Evolutionary conservation across 768 basidiomycete species (phyloP).

Genomic region (Hysterangium stoloniferum): DNA sequence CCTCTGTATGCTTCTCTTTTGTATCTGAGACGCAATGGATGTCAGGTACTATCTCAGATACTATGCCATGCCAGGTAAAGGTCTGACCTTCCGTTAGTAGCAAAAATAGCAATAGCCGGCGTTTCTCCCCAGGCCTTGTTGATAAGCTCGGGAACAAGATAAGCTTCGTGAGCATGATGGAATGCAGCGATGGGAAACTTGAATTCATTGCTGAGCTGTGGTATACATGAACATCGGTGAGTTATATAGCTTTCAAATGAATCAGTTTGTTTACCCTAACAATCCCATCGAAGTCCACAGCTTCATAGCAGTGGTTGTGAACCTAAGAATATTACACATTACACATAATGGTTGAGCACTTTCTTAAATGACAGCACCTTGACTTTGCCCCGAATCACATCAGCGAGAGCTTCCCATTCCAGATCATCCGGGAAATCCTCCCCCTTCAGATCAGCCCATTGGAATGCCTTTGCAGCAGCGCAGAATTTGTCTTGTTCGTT

Average conservation of each 20-base stretch:
- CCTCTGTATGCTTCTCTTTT: slow-evolving; percentile 35
- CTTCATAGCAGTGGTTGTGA: slow-evolving; percentile 31
- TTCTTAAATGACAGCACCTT: slow-evolving; percentile 22
- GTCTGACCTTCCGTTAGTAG: slow-evolving; percentile 35
- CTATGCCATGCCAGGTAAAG: too few species aligned
- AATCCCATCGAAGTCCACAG: slow-evolving; percentile 23
- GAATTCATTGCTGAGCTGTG: slow-evolving; percentile 34
- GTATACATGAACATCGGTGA: background rate
- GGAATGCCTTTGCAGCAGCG: slow-evolving; percentile 34
- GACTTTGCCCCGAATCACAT: slow-evolving; percentile 30
- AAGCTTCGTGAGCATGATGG: slow-evolving; percentile 46
- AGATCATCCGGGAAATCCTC: slow-evolving; percentile 20
- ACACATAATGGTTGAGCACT: slow-evolving; percentile 18
- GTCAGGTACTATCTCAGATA: background rate
- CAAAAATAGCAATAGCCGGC: slow-evolving; percentile 35
- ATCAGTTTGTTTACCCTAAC: slow-evolving; percentile 17
- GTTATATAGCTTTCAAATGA: slow-evolving; percentile 7
- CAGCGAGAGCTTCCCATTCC: slow-evolving; percentile 26
- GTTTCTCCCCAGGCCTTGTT: slow-evolving; percentile 39
- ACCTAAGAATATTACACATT: slow-evolving; percentile 15
- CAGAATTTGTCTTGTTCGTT: slow-evolving; percentile 64
- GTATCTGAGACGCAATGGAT: slow-evolving; percentile 24
- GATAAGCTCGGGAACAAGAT: slow-evolving; percentile 34
- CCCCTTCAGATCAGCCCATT: slow-evolving; percentile 49
- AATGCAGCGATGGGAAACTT: slow-evolving; percentile 27